phyloP scores from a whole-genome alignment of 75 land plant genomes.

The Chamaecyparis obtusa region DNA sequence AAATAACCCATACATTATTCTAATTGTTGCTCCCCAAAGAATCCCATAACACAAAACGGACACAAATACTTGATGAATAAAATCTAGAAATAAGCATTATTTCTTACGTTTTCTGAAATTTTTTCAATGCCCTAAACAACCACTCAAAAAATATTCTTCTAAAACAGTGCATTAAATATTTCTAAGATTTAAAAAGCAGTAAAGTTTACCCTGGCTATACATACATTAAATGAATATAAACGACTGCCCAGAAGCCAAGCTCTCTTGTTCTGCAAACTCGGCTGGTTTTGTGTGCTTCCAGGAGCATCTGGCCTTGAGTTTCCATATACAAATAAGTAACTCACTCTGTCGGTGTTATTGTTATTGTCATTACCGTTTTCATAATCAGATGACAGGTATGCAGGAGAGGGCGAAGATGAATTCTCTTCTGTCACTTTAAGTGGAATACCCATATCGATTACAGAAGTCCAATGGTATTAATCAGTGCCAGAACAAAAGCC shows the following conservation, averaged over 20 bases:
- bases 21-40: no score
- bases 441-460: neutral
- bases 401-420: neutral
- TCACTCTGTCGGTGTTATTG: neutral
- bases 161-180: neutral
- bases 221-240: constrained; percentile 12
- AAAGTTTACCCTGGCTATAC: neutral
- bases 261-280: neutral
- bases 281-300: neutral
- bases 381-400: neutral
- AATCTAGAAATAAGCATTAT: no score
- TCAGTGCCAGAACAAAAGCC: neutral
- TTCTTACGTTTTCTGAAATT: no score
- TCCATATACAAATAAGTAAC: constrained; percentile 10
- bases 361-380: neutral
- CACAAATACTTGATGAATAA: no score
- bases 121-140: no score
- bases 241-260: constrained; percentile 16
- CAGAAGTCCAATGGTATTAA: neutral
- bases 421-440: neutral
- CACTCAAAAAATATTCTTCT: no score
- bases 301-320: constrained; percentile 11
- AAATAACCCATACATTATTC: no score
- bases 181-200: neutral
- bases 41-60: no score